A percentile compares a stretch with the other conserved stretches of the same genome.
Evolutionary conservation across 768 basidiomycete species (phyloP).

Genomic region (Pulveroboletus sp.): DNA sequence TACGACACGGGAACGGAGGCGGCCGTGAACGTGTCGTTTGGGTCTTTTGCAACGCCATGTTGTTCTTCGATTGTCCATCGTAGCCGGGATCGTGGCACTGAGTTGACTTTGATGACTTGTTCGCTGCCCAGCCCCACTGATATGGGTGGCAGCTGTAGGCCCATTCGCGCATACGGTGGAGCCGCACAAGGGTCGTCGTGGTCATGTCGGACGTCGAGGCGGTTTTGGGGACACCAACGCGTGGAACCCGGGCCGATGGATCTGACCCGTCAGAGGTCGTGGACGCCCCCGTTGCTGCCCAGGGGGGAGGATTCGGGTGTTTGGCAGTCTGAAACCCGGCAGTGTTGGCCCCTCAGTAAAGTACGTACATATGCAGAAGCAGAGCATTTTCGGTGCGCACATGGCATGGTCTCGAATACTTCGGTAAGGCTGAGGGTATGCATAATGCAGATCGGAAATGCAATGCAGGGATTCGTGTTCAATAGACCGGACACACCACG

Average conservation of each 20-base stretch:
- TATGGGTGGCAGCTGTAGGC: no score
- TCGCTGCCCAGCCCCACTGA: no score
- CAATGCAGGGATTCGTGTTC: background rate
- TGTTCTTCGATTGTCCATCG: no score
- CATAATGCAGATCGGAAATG: background rate
- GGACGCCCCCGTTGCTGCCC: background rate
- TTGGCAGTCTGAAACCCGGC: background rate
- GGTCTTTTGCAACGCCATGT: no score
- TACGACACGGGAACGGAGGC: no score
- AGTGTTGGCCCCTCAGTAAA: background rate
- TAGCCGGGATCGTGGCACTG: no score
- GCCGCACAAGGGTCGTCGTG: no score
- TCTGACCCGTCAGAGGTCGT: background rate
- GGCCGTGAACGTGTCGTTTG: no score
- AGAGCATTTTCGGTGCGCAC: background rate
- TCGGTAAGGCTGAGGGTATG: no score
- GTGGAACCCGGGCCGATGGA: background rate
- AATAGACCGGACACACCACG: background rate
- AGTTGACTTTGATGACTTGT: no score
- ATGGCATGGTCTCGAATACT: background rate
- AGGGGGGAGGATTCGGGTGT: background rate
- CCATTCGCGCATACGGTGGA: no score
- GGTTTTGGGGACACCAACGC: background rate
- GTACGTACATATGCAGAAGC: background rate
- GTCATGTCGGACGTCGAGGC: no score